Evolutionary conservation across 495 filamentous ascomycete species (phyloP).

Genomic region (Terfezia claveryi): DNA sequence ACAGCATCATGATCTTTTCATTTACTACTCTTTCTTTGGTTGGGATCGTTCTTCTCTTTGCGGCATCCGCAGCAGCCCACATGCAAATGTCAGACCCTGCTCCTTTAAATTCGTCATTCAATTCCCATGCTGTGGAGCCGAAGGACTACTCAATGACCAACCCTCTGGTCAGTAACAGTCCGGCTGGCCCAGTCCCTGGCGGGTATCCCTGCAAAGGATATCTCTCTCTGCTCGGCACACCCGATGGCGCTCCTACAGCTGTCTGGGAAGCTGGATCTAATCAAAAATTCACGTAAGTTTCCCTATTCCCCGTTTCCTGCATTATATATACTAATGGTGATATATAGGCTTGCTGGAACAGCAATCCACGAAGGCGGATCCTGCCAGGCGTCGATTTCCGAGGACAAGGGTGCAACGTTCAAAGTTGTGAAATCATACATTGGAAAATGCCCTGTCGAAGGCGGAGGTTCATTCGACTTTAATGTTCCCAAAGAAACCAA

Average conservation of each 20-base stretch:
- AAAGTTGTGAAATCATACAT: slow-evolving; percentile 44
- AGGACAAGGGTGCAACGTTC: slow-evolving; percentile 39
- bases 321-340: not conserved
- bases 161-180: too few species aligned
- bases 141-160: too few species aligned
- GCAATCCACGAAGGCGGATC: slow-evolving; percentile 40
- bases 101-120: too few species aligned
- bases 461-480: slow-evolving; percentile 32
- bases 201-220: slow-evolving; percentile 44
- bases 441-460: slow-evolving; percentile 33
- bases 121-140: too few species aligned
- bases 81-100: too few species aligned
- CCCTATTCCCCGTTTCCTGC: not conserved
- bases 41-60: too few species aligned
- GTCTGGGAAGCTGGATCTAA: slow-evolving; percentile 30
- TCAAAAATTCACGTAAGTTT: slow-evolving; percentile 30
- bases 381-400: slow-evolving; percentile 41
- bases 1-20: too few species aligned
- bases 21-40: too few species aligned
- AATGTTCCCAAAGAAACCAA: slow-evolving; percentile 38
- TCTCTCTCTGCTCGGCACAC: slow-evolving; percentile 28
- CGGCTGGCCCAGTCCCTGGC: too few species aligned
- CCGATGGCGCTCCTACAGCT: slow-evolving; percentile 24
- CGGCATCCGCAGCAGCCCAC: too few species aligned
- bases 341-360: slow-evolving; percentile 24